These are phyloP conservation scores for Starmerella geochares DNA, from an alignment of 805 yeast species.

Conservation along the genomic window DNA sequence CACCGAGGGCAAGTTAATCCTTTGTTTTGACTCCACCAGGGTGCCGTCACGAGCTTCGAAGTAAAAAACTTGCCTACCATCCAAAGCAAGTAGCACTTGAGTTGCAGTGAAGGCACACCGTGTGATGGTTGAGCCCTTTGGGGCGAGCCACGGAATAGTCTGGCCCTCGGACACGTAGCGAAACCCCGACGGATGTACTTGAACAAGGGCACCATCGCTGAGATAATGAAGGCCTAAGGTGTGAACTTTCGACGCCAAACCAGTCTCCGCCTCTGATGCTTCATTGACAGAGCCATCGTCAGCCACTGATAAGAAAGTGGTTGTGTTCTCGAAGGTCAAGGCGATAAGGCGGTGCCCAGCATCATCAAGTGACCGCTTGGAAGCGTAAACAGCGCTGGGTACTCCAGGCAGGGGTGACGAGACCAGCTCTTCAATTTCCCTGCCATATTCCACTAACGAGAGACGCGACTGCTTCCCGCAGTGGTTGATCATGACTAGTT, in stretches of 20 bases:
- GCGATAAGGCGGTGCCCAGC: slow-evolving; percentile 53
- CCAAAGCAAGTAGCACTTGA: slow-evolving; percentile 62
- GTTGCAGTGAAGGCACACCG: slow-evolving; percentile 52
- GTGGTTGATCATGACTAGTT: slow-evolving; percentile 38
- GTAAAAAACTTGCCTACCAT: slow-evolving; percentile 66
- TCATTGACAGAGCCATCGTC: slow-evolving; percentile 59
- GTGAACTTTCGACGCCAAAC: slow-evolving; percentile 44
- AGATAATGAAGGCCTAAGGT: slow-evolving; percentile 64
- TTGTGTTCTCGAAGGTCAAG: slow-evolving; percentile 52
- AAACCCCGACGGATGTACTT: slow-evolving; percentile 62
- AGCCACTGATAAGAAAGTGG: slow-evolving; percentile 66
- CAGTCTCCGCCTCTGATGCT: slow-evolving; percentile 46
- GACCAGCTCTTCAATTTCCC: slow-evolving; percentile 52
- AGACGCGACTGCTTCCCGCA: slow-evolving; percentile 31
- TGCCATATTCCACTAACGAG: slow-evolving; percentile 45
- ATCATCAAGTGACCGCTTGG: slow-evolving; percentile 40
- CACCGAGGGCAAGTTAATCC: slow-evolving; percentile 38
- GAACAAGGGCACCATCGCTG: slow-evolving; percentile 54
- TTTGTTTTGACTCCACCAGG: slow-evolving; percentile 59
- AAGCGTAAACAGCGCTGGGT: slow-evolving; percentile 56
- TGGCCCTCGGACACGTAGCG: slow-evolving; percentile 41
- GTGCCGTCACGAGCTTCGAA: slow-evolving; percentile 68
- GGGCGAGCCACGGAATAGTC: slow-evolving; percentile 67
- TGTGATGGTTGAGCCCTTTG: slow-evolving; percentile 57
- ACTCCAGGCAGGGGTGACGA: slow-evolving; percentile 58